Conservation (phyloP, 106 monocot genomes). For the Cymbidium sinense region DNA sequence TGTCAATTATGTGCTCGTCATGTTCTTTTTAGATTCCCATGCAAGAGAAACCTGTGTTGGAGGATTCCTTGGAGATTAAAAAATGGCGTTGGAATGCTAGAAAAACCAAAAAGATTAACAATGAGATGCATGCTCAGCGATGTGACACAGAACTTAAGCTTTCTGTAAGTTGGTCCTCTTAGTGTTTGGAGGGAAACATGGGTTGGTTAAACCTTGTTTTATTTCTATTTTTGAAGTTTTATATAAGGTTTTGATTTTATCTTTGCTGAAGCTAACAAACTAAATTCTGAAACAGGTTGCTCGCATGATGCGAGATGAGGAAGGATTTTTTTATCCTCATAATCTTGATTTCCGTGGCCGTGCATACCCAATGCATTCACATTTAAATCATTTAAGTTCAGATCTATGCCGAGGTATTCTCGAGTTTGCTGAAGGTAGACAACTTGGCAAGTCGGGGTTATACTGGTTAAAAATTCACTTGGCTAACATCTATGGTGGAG, state of each 20-base stretch:
- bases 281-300: conserved; percentile 53
- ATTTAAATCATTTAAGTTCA: conserved; percentile 83
- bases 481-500: conserved; percentile 81
- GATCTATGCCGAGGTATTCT: conserved; percentile 79
- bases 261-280: neutral
- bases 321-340: conserved; percentile 87
- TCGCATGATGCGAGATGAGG: conserved; percentile 67
- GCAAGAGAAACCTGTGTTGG: conserved; percentile 42
- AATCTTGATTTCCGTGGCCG: conserved; percentile 89
- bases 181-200: neutral
- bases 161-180: conserved; percentile 35
- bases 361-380: conserved; percentile 92
- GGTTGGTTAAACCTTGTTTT: neutral
- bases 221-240: neutral
- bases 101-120: conserved; percentile 73
- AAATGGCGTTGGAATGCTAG: conserved; percentile 63
- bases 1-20: neutral
- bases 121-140: conserved; percentile 77
- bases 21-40: conserved; percentile 48
- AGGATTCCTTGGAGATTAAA: conserved; percentile 50
- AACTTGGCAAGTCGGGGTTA: conserved; percentile 66
- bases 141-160: conserved; percentile 93
- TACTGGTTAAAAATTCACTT: conserved; percentile 82
- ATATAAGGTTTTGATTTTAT: neutral
- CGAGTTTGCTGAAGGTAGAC: conserved; percentile 78